These are phyloP conservation scores for Rhodotorula graminis DNA, from an alignment of 768 basidiomycete species.

Conservation along the genomic window DNA sequence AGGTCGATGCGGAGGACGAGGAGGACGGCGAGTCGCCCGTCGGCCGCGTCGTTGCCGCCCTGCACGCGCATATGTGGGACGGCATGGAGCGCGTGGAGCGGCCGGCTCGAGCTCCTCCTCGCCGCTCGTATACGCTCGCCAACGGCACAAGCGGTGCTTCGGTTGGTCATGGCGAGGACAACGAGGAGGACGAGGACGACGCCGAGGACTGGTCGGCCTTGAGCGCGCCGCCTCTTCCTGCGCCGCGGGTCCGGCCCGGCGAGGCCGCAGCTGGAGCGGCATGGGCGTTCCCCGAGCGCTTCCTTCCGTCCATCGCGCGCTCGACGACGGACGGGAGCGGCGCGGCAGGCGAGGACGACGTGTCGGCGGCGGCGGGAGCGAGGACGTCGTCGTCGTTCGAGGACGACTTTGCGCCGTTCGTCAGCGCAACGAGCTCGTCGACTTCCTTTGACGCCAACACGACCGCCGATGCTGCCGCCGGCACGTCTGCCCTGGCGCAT, in stretches of 20 bases:
- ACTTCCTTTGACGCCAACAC: neutral
- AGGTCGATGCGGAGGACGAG: neutral
- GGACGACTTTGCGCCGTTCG: slow-evolving; percentile 28
- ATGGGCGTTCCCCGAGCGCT: slow-evolving; percentile 6
- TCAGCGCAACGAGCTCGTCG: neutral
- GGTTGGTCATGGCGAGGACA: neutral
- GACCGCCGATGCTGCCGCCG: too few relatives aligned
- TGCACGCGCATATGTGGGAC: slow-evolving; percentile 23
- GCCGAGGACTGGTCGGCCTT: neutral
- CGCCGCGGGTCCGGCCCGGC: neutral
- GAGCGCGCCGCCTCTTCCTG: neutral
- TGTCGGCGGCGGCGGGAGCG: too few relatives aligned
- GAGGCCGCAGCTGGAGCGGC: neutral
- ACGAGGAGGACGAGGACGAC: neutral
- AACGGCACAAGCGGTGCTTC: neutral
- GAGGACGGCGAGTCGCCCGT: neutral
- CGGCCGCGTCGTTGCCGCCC: neutral
- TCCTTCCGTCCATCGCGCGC: slow-evolving; percentile 7
- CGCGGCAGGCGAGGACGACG: too few relatives aligned
- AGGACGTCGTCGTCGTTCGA: slow-evolving; percentile 3
- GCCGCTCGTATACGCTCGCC: too few relatives aligned
- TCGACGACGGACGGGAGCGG: neutral
- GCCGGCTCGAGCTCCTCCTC: neutral
- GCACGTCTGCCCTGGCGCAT: too few relatives aligned
- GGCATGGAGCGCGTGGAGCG: neutral